These are phyloP conservation scores for Byssothecium circinans DNA, from an alignment of 2,329 filamentous ascomycete genomes.

Conservation along the genomic window DNA sequence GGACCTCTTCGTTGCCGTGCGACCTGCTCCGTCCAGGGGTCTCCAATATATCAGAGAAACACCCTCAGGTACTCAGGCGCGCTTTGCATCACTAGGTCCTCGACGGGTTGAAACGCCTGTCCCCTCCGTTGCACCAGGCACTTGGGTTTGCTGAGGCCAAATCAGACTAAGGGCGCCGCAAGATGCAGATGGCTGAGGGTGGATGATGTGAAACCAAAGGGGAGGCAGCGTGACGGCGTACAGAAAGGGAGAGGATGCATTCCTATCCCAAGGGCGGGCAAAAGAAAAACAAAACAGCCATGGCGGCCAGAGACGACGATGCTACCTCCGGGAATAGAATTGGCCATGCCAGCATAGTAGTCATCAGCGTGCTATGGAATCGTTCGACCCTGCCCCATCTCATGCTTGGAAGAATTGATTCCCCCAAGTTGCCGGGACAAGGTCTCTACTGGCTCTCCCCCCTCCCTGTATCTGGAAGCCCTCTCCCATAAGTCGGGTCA, in stretches of 20 bases:
- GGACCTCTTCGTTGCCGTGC: constrained; percentile 44
- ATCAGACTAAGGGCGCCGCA: constrained; percentile 9
- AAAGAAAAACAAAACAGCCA: constrained; percentile 38
- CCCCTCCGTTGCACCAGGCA: constrained; percentile 39
- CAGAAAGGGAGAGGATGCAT: constrained; percentile 40
- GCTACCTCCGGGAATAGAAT: too few relatives aligned
- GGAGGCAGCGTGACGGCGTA: constrained; percentile 38
- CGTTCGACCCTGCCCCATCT: constrained; percentile 14
- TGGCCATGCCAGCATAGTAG: too few relatives aligned
- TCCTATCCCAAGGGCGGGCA: constrained; percentile 32
- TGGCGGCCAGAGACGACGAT: constrained; percentile 8
- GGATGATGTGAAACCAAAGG: constrained; percentile 40
- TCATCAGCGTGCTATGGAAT: constrained; percentile 3
- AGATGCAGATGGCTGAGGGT: constrained; percentile 14
- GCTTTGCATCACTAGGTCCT: constrained; percentile 40
- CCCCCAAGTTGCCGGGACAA: background rate
- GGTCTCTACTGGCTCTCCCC: constrained; percentile 4
- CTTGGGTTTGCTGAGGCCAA: constrained; percentile 37
- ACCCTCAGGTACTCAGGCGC: constrained; percentile 45
- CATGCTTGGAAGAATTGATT: too few relatives aligned
- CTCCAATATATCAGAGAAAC: constrained; percentile 45
- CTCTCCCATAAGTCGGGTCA: background rate
- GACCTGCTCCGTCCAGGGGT: constrained; percentile 40
- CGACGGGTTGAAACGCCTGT: constrained; percentile 32
- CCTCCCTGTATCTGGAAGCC: background rate